These are phyloP conservation scores for Fusarium circinatum DNA, from an alignment of 2,329 filamentous ascomycete genomes.

Conservation along the genomic window DNA sequence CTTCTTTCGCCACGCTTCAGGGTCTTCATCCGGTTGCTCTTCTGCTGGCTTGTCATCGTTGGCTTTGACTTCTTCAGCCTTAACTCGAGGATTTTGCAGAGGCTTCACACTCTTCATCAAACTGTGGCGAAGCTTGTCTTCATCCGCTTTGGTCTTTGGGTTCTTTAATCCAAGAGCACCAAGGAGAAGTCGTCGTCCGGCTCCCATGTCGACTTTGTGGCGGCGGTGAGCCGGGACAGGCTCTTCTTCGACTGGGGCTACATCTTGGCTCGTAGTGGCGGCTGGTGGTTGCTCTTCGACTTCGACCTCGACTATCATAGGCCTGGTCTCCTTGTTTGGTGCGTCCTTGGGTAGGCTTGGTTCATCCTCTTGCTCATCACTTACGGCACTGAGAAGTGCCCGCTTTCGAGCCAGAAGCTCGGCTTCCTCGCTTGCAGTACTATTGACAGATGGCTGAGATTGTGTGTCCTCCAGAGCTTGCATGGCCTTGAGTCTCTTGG, in stretches of 20 bases:
- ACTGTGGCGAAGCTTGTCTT: conserved; percentile 68
- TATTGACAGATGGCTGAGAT: conserved; percentile 27
- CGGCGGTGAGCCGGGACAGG: conserved; percentile 26
- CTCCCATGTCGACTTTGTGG: conserved; percentile 59
- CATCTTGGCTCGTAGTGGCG: not conserved
- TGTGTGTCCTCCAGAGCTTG: conserved; percentile 19
- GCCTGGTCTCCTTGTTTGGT: not conserved
- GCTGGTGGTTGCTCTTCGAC: conserved; percentile 4
- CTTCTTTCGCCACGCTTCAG: conserved; percentile 77
- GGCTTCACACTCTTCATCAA: conserved; percentile 65
- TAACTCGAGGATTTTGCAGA: conserved; percentile 50
- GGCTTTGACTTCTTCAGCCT: conserved; percentile 28
- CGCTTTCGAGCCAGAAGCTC: conserved; percentile 54
- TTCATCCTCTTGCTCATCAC: conserved; percentile 22
- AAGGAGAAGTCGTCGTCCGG: conserved; percentile 75
- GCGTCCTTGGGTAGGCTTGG: not conserved
- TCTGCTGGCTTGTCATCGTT: conserved; percentile 15
- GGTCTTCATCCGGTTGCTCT: conserved; percentile 51
- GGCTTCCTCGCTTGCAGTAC: conserved; percentile 22
- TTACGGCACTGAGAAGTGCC: conserved; percentile 50
- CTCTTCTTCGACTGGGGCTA: conserved; percentile 9
- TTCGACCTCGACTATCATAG: conserved; percentile 12
- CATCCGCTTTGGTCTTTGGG: conserved; percentile 75
- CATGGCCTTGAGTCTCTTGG: conserved; percentile 42
- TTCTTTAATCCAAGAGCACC: conserved; percentile 75